Evolutionary conservation across 495 filamentous ascomycete species (phyloP).

Genomic region (Cercophora sp.): DNA sequence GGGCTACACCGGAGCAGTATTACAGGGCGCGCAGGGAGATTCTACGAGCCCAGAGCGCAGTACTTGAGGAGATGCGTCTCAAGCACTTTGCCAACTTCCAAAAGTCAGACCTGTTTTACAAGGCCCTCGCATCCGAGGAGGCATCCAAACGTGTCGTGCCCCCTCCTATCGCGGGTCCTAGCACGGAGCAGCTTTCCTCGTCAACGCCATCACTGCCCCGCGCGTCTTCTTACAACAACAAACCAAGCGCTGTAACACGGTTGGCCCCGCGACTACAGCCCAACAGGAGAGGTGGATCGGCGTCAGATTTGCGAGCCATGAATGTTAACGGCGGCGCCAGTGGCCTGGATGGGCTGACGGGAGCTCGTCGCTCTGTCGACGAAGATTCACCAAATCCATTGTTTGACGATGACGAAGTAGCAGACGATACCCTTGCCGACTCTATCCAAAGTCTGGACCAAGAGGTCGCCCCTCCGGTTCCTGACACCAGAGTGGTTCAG

Average conservation of each 20-base stretch:
- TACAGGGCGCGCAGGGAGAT: constrained; percentile 77
- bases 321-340: constrained; percentile 29
- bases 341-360: constrained; percentile 31
- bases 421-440: constrained; percentile 48
- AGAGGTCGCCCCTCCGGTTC: constrained; percentile 34
- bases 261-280: constrained; percentile 34
- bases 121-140: constrained; percentile 88
- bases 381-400: constrained; percentile 41
- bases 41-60: constrained; percentile 73
- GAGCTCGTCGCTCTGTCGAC: constrained; percentile 44
- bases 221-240: constrained; percentile 33
- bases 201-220: constrained; percentile 24
- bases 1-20: constrained; percentile 77
- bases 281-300: constrained; percentile 40
- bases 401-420: constrained; percentile 54
- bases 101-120: constrained; percentile 89
- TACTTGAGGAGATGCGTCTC: constrained; percentile 76
- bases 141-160: constrained; percentile 46
- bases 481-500: constrained; percentile 66
- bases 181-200: constrained; percentile 12
- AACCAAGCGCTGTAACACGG: constrained; percentile 37
- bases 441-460: constrained; percentile 53
- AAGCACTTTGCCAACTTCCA: constrained; percentile 82
- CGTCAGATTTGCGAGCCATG: constrained; percentile 37
- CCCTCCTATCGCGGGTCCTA: constrained; percentile 20